Evolutionary conservation across 1,284 basidiomycete genomes (phyloP), one percentile per base, ranked within the genome.

Genomic region (Ganoderma resinaceum): DNA sequence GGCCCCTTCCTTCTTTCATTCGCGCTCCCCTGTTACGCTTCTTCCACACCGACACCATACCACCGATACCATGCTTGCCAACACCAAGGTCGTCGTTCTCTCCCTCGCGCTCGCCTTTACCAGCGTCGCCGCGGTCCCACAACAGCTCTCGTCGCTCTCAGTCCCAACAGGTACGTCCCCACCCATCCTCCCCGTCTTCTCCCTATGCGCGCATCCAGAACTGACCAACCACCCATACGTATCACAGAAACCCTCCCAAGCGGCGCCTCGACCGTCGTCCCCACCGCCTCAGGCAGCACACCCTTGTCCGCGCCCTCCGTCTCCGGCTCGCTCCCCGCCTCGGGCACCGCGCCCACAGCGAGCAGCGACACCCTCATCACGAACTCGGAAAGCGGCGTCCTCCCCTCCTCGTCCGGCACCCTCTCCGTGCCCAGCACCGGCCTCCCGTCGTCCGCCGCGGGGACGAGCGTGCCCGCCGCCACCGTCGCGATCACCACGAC

Each of bases 81-180:
- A 70, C 67, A 46, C 66, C 46, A 72, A 72, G 67, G 65, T 72
- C 63, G 63, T 65, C 49, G 61, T 62, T 23, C 69, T 72, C 64
- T 65, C 71, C 58, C 69, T 72, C 53, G 43, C 64, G 42, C 61
- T 72, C 65, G 67, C 65, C 35, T 66, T 61, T 66, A 42, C 65
- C 6, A 52, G 67, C 37, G 69, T 70, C 3, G 26, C 64, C 29
- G 71, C 71, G 20, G 53, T 62, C 23, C 67, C 70, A 14, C 66
- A 69, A 43, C 66, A 64, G 20, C 42, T 40, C 31, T 52, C 59
- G 6, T 38, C 68, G 16, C 33, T 57, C 35, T 26, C 11, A 0
- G 59, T 33, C 18, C 40, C 60, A 7, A 63, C 66, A 37, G 67
- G 70, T 72, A 46, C 43, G 66, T 49, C 5, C 2, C n/a, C n/a